These are phyloP conservation scores for Phytophthora brassicae DNA, from an alignment of 352 stramenopile genomes.

Conservation along the genomic window DNA sequence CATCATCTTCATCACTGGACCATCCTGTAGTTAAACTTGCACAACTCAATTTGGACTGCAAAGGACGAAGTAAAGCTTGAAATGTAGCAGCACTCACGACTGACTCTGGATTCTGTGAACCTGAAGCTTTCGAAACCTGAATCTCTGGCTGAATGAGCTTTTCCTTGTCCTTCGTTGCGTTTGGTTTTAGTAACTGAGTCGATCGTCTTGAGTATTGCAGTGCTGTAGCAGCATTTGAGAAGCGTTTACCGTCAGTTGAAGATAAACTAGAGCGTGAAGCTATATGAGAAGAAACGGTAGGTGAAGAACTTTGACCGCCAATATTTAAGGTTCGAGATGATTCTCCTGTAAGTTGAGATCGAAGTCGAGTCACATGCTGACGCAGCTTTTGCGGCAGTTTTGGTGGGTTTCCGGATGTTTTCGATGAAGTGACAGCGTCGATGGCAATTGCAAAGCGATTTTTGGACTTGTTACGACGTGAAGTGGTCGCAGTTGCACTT, in stretches of 20 bases:
- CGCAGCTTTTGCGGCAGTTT: slow-evolving; percentile 62
- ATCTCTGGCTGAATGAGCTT: slow-evolving; percentile 2
- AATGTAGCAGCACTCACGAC: slow-evolving; percentile 28
- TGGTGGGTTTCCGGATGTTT: slow-evolving; percentile 5
- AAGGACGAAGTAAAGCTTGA: slow-evolving; percentile 50
- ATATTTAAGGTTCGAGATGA: slow-evolving; percentile 18
- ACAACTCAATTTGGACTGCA: slow-evolving; percentile 63
- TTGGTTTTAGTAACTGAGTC: slow-evolving; percentile 36
- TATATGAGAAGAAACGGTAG: slow-evolving; percentile 12
- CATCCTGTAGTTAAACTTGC: slow-evolving; percentile 37
- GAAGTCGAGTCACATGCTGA: slow-evolving; percentile 48
- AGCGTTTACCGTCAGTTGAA: slow-evolving; percentile 15
- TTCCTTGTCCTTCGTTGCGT: slow-evolving; percentile 21
- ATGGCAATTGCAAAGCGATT: slow-evolving; percentile 16
- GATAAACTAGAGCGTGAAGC: background rate
- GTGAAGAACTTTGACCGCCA: background rate
- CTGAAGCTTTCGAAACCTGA: background rate
- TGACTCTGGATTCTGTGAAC: background rate
- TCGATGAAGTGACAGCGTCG: slow-evolving; percentile 3
- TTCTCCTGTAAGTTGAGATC: slow-evolving; percentile 38
- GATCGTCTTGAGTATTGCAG: slow-evolving; percentile 42
- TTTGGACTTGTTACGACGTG: slow-evolving; percentile 9
- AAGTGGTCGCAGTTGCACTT: background rate
- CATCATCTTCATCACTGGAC: slow-evolving; percentile 41
- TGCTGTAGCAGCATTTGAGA: slow-evolving; percentile 18